Percentiles rank a stretch among this genome's conserved stretches.
These are phyloP conservation scores for Vitellaria paradoxa DNA, from an alignment of 179 eudicot species.

Conservation along the genomic window DNA sequence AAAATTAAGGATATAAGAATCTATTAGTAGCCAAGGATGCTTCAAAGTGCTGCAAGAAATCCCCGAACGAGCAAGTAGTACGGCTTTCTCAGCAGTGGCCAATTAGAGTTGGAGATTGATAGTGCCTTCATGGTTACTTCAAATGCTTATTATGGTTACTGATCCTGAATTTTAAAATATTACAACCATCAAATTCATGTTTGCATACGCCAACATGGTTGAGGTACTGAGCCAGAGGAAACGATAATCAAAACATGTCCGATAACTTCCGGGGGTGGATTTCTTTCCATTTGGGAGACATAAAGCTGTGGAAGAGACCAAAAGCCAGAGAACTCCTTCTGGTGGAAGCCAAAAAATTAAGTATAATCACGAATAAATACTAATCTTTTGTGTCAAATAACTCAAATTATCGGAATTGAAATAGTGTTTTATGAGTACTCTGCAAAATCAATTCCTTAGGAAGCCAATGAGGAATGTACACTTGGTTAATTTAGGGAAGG, in stretches of 20 bases:
- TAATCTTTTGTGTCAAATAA: not conserved
- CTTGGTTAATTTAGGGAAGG: not conserved
- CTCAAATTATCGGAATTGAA: not conserved
- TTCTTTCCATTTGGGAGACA: not conserved
- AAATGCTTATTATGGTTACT: too few relatives aligned
- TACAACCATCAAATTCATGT: not conserved
- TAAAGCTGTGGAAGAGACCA: not conserved
- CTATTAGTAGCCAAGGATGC: not conserved
- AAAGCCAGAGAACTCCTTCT: not conserved
- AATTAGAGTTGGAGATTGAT: too few relatives aligned
- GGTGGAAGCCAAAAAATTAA: not conserved
- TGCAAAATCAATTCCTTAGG: not conserved
- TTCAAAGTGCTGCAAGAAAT: not conserved
- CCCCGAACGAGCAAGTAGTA: not conserved
- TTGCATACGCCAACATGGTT: not conserved
- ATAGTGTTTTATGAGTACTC: not conserved
- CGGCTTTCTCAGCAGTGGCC: too few relatives aligned
- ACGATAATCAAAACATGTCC: not conserved
- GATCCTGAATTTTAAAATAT: not conserved
- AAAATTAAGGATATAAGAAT: too few relatives aligned
- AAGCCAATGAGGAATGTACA: not conserved
- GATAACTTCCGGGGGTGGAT: not conserved
- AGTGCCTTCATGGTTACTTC: too few relatives aligned
- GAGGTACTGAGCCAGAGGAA: not conserved
- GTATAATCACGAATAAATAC: not conserved